Evolutionary conservation across 305 asterid species (phyloP), one percentile per base, ranked within the genome.

Genomic region (Plantago lanceolata): DNA sequence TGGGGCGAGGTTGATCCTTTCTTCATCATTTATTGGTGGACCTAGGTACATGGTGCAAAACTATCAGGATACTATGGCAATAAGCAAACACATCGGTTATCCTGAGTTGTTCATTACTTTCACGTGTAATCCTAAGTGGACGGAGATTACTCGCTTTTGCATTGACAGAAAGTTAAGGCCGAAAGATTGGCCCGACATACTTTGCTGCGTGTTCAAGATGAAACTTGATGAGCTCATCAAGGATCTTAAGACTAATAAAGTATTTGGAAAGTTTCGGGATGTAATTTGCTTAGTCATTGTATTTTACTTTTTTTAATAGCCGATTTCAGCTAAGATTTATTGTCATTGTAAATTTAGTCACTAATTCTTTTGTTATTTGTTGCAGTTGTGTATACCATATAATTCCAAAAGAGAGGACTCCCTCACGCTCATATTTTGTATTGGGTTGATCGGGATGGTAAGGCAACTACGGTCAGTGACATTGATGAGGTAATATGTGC

Each of bases 101-200:
- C 13, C 57, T 17, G 0, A n/a, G 47, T 26, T 48, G 3, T 50
- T 50, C 7, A 50, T 50, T 0, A 50, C 55, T 0, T 50, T 50
- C 5, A 61, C 56, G 0, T 61, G 66, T 5, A 61, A 61, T 17
- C 44, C 9, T 0, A 61, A 48, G 3, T 61, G 66, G 29, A 45
- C 24, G 1, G 17, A 61, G 15, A 48, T 61, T 8, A 7, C 47
- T 24, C 8, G n/a, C 47, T 0, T 8, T n/a, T n/a, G n/a, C n/a
- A n/a, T n/a, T n/a, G n/a, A n/a, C n/a, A n/a, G n/a, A n/a, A 61
- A 13, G 0, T 0, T 9, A 47, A 9, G n/a, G 40, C 9, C 66
- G 0, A 8, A 45, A 18, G 66, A 61, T 47, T 11, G 47, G 2
- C 45, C 40, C 0, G 17, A 61, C 6, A 61, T 24, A 1, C 2